These are phyloP conservation scores for Colletotrichum falcatum DNA, from an alignment of 2,329 filamentous ascomycete species.

Conservation along the genomic window DNA sequence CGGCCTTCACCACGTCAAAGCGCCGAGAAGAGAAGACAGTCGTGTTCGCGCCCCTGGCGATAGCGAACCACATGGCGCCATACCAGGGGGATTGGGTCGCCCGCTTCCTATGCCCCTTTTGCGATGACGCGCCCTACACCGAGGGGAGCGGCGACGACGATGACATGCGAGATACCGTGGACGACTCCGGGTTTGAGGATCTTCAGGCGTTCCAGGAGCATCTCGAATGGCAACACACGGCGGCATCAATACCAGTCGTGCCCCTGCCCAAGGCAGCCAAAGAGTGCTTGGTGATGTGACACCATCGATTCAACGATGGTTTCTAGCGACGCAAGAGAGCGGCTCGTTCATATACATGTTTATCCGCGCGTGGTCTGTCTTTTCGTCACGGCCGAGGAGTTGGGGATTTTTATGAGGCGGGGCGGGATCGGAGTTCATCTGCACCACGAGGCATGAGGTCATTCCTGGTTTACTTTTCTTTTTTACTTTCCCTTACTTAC, in stretches of 20 bases:
- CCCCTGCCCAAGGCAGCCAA: slow-evolving; percentile 49
- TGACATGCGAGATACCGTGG: slow-evolving; percentile 60
- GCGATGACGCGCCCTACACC: slow-evolving; percentile 62
- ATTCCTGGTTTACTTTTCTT: slow-evolving; percentile 7
- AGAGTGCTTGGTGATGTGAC: slow-evolving; percentile 62
- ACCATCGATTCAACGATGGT: slow-evolving; percentile 21
- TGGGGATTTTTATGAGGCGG: slow-evolving; percentile 18
- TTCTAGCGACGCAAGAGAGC: slow-evolving; percentile 22
- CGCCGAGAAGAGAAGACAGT: slow-evolving; percentile 58
- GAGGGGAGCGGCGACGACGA: slow-evolving; percentile 63
- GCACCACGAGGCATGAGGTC: slow-evolving; percentile 28
- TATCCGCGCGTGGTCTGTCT: slow-evolving; percentile 20
- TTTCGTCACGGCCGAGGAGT: slow-evolving; percentile 34
- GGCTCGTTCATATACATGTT: slow-evolving; percentile 19
- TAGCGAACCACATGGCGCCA: slow-evolving; percentile 68
- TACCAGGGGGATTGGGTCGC: slow-evolving; percentile 64
- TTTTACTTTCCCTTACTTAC: background rate
- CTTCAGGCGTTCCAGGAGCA: slow-evolving; percentile 65
- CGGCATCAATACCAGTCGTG: slow-evolving; percentile 51
- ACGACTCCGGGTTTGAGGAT: slow-evolving; percentile 62
- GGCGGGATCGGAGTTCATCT: slow-evolving; percentile 9
- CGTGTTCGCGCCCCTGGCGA: slow-evolving; percentile 67
- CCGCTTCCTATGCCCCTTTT: slow-evolving; percentile 65
- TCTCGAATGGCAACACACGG: slow-evolving; percentile 67
- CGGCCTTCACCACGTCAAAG: slow-evolving; percentile 54